Base-by-base conservation (phyloP, 2,329 filamentous ascomycete genomes). In the Colletotrichum tamarilloi region DNA sequence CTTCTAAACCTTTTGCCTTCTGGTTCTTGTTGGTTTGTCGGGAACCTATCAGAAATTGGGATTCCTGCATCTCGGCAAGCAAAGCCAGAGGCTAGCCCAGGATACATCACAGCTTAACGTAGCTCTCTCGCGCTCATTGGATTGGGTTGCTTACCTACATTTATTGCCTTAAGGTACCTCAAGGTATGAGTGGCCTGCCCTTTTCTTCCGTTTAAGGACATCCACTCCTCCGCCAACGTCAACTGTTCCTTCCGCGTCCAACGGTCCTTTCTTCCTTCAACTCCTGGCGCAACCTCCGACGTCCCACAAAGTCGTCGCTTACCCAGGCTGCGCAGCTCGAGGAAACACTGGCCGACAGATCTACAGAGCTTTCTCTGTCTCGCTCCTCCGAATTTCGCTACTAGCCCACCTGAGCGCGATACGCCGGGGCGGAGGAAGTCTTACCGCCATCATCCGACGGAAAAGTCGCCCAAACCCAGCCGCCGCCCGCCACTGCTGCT, bases 221-320 rank as follows among this genome's bases (percentile, higher is more conserved):
- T 28, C 38, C 58, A 38, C 30, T 55, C 62, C 30, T 57, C 59
- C 53, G 67, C 46, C 42, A 28, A 70, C 55, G 32, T 64, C 55
- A 59, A 65, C 35, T 52, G 66, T 38, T 60, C 60, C 60, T 65
- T 28, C 66, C 8, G 67, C 16, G n/a, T 24, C 67, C 60, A 16
- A 56, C 67, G 35, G 32, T 11, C 42, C 14, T n/a, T 56, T 68
- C 35, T 30, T 71, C 63, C 32, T 67, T 19, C 56, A 67, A 55
- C 46, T 62, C 30, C 22, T 7, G 16, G 24, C 24, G 7, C n/a
- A 32, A 5, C 53, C 49, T 32, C 38, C 16, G 52, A 14, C 19
- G 0, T 49, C 42, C 42, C 4, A 35, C 62, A 35, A 35, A 35
- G 19, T 55, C 38, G 11, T 24, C 62, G 53, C 3, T n/a, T 72